Percentiles rank a stretch among this genome's conserved stretches.
phyloP scores from a whole-genome alignment of 179 eudicot genomes.

The Heliamphora pulchella region DNA sequence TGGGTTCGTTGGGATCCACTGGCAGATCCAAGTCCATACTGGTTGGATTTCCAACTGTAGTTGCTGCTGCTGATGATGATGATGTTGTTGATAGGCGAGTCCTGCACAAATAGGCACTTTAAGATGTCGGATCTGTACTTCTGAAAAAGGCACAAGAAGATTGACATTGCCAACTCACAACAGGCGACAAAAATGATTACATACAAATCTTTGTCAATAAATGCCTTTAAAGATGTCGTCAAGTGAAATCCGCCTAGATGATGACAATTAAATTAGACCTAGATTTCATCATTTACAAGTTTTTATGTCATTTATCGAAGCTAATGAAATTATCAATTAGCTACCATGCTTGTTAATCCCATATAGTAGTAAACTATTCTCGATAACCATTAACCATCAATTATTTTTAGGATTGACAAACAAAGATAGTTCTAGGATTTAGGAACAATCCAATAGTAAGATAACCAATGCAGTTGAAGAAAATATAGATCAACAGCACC shows the following conservation, averaged over 20 bases:
- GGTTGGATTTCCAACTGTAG: conserved; percentile 47
- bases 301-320: neutral
- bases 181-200: neutral
- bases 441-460: neutral
- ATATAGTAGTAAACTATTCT: neutral
- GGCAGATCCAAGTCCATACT: conserved; percentile 95
- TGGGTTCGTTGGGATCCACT: conserved; percentile 96
- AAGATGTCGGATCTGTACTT: neutral
- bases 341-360: neutral
- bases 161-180: neutral
- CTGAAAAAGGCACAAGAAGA: neutral
- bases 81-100: conserved; percentile 56
- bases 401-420: neutral
- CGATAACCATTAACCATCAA: neutral
- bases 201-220: neutral
- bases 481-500: neutral
- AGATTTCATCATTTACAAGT: neutral
- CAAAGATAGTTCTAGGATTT: neutral
- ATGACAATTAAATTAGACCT: conserved; percentile 1
- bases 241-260: neutral
- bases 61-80: conserved; percentile 38
- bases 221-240: neutral
- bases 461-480: neutral
- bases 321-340: neutral
- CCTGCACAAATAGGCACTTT: conserved; percentile 32